A percentile compares a stretch with the other conserved stretches of the same genome.
phyloP scores from a whole-genome alignment of 1,139 yeast species.

The Taiozyma sp. region DNA sequence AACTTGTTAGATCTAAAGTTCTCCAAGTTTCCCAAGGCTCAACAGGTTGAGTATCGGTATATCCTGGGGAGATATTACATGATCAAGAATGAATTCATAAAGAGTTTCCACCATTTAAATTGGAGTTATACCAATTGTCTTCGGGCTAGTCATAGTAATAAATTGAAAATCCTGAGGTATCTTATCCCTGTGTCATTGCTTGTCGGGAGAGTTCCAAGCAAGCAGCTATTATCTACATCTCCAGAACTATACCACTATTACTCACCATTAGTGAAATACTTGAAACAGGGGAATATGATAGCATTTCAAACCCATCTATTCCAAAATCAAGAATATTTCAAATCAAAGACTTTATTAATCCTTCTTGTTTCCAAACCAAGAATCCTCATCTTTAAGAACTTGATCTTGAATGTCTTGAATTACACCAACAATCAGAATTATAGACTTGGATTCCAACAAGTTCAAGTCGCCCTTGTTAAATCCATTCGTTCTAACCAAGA shows the following conservation, averaged over 20 bases:
- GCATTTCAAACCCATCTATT: conserved; percentile 30
- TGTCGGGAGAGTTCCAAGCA: conserved; percentile 45
- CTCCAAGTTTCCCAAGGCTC: conserved; percentile 39
- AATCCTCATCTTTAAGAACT: conserved; percentile 41
- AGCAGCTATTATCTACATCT: conserved; percentile 22
- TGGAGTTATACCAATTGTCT: conserved; percentile 53
- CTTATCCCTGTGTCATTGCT: conserved; percentile 53
- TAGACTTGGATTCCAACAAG: conserved; percentile 8
- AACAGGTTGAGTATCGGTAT: conserved; percentile 61
- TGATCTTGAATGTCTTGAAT: conserved; percentile 29
- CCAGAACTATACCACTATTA: conserved; percentile 35
- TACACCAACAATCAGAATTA: not conserved
- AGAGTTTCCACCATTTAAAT: conserved; percentile 50
- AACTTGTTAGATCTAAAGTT: conserved; percentile 48
- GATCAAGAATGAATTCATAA: conserved; percentile 50
- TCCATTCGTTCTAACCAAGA: conserved; percentile 14
- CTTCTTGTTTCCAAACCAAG: conserved; percentile 37
- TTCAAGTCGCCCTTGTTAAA: conserved; percentile 7
- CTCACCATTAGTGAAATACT: conserved; percentile 30
- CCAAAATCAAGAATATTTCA: conserved; percentile 33
- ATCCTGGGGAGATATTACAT: conserved; percentile 63
- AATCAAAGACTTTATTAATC: conserved; percentile 32
- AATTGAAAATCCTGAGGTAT: conserved; percentile 32
- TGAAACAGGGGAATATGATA: conserved; percentile 37
- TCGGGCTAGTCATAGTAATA: conserved; percentile 32